Evolutionary conservation across 2,329 filamentous ascomycete genomes (phyloP).

Genomic region (Ilyonectria sp.): DNA sequence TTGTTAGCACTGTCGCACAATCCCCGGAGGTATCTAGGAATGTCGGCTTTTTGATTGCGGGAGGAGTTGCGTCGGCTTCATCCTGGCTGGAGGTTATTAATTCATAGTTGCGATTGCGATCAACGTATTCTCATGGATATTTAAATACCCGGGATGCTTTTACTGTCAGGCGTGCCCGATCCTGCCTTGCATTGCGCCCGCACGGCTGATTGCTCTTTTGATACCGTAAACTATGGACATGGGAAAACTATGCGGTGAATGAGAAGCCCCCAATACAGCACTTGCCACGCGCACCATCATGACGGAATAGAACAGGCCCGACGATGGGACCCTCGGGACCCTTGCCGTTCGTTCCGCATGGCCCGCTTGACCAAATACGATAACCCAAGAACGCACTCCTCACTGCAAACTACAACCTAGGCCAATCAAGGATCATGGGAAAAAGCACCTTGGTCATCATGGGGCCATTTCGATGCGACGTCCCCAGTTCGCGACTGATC

Average conservation of each 20-base stretch:
- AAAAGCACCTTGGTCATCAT: slow-evolving; percentile 8
- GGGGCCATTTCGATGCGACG: slow-evolving; percentile 25
- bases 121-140: too few species aligned
- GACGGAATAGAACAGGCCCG: slow-evolving; percentile 11
- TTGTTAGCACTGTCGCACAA: neutral
- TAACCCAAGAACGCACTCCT: slow-evolving; percentile 12
- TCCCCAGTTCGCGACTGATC: slow-evolving; percentile 24
- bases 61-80: neutral
- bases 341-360: slow-evolving; percentile 3
- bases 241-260: neutral
- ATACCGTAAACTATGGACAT: too few species aligned
- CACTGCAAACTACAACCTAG: neutral
- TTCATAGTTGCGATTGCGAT: too few species aligned
- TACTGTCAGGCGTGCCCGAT: too few species aligned
- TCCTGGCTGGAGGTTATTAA: neutral
- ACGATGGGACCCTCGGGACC: slow-evolving; percentile 1
- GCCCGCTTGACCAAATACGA: slow-evolving; percentile 12
- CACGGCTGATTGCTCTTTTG: neutral
- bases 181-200: too few species aligned
- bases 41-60: slow-evolving; percentile 11
- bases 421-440: slow-evolving; percentile 17
- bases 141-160: too few species aligned
- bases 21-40: neutral
- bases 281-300: neutral
- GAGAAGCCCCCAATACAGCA: neutral